Conservation (phyloP, 1,284 basidiomycete genomes). For the Spongispora temasekensis region DNA sequence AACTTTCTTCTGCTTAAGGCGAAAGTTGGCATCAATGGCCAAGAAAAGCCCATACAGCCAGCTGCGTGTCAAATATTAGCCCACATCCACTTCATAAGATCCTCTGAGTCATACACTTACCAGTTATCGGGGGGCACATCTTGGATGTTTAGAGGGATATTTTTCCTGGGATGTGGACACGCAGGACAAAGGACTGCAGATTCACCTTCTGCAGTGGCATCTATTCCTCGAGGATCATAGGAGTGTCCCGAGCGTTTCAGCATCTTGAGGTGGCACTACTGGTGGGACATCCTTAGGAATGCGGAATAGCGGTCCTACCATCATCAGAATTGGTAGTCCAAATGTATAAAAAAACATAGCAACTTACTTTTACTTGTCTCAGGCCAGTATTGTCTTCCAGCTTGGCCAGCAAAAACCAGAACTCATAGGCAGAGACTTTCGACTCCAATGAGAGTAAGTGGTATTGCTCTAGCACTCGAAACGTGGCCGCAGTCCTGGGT, state of each 20-base stretch:
- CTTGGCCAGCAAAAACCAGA: not conserved
- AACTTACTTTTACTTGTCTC: not conserved
- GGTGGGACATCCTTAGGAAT: not conserved
- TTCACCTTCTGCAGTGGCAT: not conserved
- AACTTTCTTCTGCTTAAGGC: not conserved
- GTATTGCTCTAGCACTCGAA: not conserved
- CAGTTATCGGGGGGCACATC: not conserved
- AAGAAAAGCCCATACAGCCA: not conserved
- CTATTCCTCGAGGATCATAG: not conserved
- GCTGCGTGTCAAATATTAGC: not conserved
- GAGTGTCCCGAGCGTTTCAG: not conserved
- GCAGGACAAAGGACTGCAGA: not conserved
- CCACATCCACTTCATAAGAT: not conserved
- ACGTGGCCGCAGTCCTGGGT: not conserved
- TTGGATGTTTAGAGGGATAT: not conserved
- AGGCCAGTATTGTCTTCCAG: not conserved
- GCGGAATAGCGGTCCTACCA: not conserved
- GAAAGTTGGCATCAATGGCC: conserved; percentile 1
- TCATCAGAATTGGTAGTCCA: not conserved
- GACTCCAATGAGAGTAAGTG: not conserved
- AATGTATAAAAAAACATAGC: not conserved
- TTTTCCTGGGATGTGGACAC: not conserved
- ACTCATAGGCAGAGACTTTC: not conserved
- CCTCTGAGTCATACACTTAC: not conserved
- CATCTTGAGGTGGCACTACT: not conserved